Conservation (phyloP, 2,329 filamentous ascomycete genomes). For the Cladosporium sp. region DNA sequence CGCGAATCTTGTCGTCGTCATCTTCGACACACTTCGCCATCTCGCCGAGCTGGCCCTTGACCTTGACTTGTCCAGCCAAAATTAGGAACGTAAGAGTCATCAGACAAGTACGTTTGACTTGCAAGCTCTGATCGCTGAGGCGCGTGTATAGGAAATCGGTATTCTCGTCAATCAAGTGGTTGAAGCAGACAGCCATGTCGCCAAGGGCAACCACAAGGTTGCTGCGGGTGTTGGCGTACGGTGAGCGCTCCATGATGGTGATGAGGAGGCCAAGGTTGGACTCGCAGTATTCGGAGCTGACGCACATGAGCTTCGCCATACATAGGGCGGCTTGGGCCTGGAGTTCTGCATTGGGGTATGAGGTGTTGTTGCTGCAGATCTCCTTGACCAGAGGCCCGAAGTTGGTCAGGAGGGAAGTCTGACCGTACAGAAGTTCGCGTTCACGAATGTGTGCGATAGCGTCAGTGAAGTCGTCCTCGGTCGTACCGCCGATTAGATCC, state of each 20-base stretch:
- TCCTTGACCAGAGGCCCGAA: conserved; percentile 92
- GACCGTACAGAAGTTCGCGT: conserved; percentile 78
- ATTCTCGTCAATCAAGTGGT: conserved; percentile 98
- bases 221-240: conserved; percentile 87
- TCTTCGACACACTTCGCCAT: conserved; percentile 99
- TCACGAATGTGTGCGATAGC: conserved; percentile 83
- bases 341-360: conserved; percentile 83
- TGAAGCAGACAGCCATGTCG: conserved; percentile 99
- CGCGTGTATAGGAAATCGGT: conserved; percentile 96
- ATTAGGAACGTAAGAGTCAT: conserved; percentile 99
- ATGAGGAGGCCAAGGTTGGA: conserved; percentile 88
- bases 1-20: conserved; percentile 88
- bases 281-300: conserved; percentile 95
- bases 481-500: conserved; percentile 94
- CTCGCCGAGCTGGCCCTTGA: conserved; percentile 96
- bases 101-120: conserved; percentile 93
- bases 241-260: conserved; percentile 93
- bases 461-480: conserved; percentile 89
- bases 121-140: conserved; percentile 81
- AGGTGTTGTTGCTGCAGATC: conserved; percentile 91
- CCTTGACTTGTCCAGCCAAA: conserved; percentile 95
- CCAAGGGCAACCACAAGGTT: conserved; percentile 96
- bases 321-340: conserved; percentile 93
- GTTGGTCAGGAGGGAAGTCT: conserved; percentile 78
- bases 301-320: conserved; percentile 97